Evolutionary conservation across 1,284 basidiomycete species (phyloP), one percentile per base, ranked within the genome.

Genomic region (Ceratobasidium sp.): DNA sequence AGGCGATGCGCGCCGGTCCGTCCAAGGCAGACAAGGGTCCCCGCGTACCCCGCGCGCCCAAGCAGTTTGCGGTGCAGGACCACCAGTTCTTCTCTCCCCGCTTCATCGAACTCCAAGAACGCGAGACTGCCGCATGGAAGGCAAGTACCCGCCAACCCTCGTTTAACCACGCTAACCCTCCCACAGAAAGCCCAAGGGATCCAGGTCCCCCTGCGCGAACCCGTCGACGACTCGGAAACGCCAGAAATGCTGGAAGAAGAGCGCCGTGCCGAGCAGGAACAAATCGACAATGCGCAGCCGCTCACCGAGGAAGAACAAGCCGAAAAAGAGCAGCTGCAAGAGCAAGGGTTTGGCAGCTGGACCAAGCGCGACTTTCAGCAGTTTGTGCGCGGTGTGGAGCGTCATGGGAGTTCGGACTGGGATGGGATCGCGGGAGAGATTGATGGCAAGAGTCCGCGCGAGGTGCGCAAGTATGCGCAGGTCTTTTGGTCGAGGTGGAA

Each of bases 11-110:
- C 50, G 88, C 86, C 43, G 87, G 90, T 3, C 86, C 90, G 1
- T 85, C 86, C 29, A 94, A 95, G 78, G 81, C 85, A 0, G 93
- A 95, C 72, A 94, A 95, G 77, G 87, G 85, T 7, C 89, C 92
- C 0, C 96, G 94, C 77, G 80, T 94, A 38, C 91, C 93, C 1
- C 84, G 91, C 20, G 92, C 93, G 1, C 96, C 96, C 10, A 96
- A 96, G 79, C 94, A 97, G 79, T 86, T 96, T 70, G 82, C 86
- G 15, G 85, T 92, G 90, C 90, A 96, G 80, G 96, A 98, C 78
- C 98, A 96, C 84, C 96, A 99, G 77, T 99, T 99, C 84, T 98
- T 93, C 82, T 92, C 96, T 1, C 85, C 89, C 0, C 84, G 90
- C 54, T 81, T 99, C 8, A 84, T 87, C 10, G 90, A 90, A 75